Base-by-base conservation (phyloP, 352 stramenopile species). In the Phytopythium vexans region DNA sequence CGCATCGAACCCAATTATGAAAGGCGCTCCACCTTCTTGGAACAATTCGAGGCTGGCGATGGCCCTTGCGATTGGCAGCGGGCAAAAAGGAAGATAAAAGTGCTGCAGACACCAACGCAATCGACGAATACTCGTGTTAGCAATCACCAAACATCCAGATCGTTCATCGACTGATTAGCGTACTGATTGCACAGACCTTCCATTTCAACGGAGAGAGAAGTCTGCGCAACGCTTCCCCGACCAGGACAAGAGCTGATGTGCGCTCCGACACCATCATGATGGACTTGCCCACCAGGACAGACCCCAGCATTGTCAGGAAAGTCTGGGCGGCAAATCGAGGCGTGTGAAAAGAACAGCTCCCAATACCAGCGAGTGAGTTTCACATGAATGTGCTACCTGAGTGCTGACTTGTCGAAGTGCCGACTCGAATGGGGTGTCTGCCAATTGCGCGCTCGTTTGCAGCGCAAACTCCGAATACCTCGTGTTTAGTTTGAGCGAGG, bases 201-300 rank as follows among this genome's bases (percentile, higher is more conserved):
- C 72, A 89, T 35, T 86, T 54, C 47, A 92, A 84, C 8, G 82
- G 82, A 4, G 52, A 63, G 1, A 88, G 53, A 8, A 89, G 16
- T 15, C 70, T 61, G 38, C 68, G 48, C 6, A 75, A 40, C 34
- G 78, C 60, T 9, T 86, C 60, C 2, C 62, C 64, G 15, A 79
- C 64, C 8, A 70, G 58, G 21, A 68, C n/a, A 8, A 87, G 59
- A 41, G 61, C 58, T n/a, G 66, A 56, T 16, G 64, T 52, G 0
- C 70, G 71, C 45, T 84, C 64, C 2, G 73, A 84, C 27, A 89
- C 75, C 21, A 89, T 31, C 1, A 89, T 58, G n/a, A 85, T 56
- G 6, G 78, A 82, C 43, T 76, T 75, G 11, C 66, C 78, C 43
- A 71, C 60, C 31, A 89, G 58, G 31, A 89, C 40, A 11, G 71